These are phyloP conservation scores for Elymus sibiricus DNA, from an alignment of 176 grass and related monocot genomes.

Conservation along the genomic window DNA sequence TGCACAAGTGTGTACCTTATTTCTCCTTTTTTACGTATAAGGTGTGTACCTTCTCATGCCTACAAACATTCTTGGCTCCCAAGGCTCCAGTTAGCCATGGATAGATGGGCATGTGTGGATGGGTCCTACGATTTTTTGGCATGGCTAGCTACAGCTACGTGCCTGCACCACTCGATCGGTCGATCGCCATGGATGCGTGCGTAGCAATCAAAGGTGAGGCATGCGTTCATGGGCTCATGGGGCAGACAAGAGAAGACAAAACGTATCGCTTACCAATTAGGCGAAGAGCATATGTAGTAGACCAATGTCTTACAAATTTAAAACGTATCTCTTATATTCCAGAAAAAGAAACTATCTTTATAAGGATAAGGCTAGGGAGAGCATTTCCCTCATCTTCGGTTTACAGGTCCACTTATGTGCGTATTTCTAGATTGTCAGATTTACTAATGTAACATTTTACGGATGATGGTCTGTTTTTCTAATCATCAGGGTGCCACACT, in stretches of 20 bases:
- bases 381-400: too few species aligned
- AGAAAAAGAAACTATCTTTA: too few species aligned
- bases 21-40: background rate
- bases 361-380: too few species aligned
- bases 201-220: slow-evolving; percentile 37
- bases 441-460: too few species aligned
- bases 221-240: background rate
- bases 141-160: background rate
- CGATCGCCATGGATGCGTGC: slow-evolving; percentile 12
- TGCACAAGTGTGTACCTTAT: background rate
- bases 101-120: background rate
- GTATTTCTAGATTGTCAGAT: too few species aligned
- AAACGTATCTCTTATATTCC: too few species aligned
- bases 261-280: too few species aligned
- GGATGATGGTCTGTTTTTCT: too few species aligned
- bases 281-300: too few species aligned
- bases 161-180: slow-evolving; percentile 13
- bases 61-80: slow-evolving; percentile 27
- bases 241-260: background rate
- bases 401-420: too few species aligned
- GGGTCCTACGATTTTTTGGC: slow-evolving; percentile 13
- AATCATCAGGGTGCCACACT: too few species aligned
- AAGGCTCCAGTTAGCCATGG: slow-evolving; percentile 14
- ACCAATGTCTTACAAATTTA: too few species aligned
- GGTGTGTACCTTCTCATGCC: background rate